Conservation (phyloP, 2,329 filamentous ascomycete species). For the Zasmidium citrigriseum region DNA sequence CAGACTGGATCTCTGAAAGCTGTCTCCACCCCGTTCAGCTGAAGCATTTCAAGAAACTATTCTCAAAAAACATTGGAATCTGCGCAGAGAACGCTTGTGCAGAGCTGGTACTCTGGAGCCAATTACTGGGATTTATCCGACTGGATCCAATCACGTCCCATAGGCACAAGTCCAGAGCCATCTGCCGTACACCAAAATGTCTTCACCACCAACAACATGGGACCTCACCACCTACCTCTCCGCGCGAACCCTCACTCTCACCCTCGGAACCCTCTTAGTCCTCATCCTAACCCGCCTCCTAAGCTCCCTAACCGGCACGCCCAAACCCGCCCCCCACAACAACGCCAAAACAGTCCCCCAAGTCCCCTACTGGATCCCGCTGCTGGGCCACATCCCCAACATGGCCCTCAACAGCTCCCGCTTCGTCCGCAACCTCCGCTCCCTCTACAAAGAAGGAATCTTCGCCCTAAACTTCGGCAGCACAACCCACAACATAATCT, state of each 20-base stretch:
- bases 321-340: conserved; percentile 17
- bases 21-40: no score
- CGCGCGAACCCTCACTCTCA: not conserved
- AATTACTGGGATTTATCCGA: no score
- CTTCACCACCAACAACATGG: not conserved
- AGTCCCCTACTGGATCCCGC: conserved; percentile 62
- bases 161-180: no score
- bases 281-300: conserved; percentile 23
- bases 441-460: conserved; percentile 42
- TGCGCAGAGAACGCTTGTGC: no score
- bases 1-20: no score
- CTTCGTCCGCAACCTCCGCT: conserved; percentile 46
- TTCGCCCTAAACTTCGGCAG: conserved; percentile 54
- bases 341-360: conserved; percentile 30
- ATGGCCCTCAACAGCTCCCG: conserved; percentile 46
- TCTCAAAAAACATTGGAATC: no score
- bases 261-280: conserved; percentile 12
- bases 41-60: no score
- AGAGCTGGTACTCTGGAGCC: no score
- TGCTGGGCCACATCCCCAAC: conserved; percentile 57
- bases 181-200: not conserved
- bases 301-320: conserved; percentile 18
- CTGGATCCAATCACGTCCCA: no score
- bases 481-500: conserved; percentile 52
- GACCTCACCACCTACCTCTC: not conserved